These are phyloP conservation scores for Heritiera fomes DNA, from an alignment of 345 rosid species.

Conservation along the genomic window DNA sequence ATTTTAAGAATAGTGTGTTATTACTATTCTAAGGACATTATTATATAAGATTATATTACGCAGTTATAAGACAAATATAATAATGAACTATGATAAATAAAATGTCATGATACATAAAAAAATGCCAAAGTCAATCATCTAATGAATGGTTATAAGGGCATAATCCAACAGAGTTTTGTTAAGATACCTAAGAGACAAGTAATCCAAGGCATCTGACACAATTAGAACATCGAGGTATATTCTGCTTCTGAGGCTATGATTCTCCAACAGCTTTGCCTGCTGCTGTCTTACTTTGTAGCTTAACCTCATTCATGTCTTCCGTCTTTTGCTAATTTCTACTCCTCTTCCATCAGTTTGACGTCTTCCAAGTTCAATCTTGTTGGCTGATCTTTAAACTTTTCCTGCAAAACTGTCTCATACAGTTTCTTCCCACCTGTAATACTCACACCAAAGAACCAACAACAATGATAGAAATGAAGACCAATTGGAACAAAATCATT, in stretches of 20 bases:
- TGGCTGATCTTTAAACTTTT: constrained; percentile 30
- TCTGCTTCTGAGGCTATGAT: constrained; percentile 26
- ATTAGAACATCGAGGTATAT: constrained; percentile 42
- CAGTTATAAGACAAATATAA: no score
- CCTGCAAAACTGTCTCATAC: constrained; percentile 30
- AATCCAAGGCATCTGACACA: constrained; percentile 71
- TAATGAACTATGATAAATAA: no score
- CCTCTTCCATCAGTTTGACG: constrained; percentile 18
- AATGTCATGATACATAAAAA: no score
- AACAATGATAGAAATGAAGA: background rate
- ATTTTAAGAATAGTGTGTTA: no score
- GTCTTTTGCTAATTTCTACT: constrained; percentile 26
- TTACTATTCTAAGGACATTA: no score
- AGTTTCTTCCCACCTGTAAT: constrained; percentile 35
- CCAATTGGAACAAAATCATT: constrained; percentile 9
- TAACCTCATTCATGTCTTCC: constrained; percentile 23
- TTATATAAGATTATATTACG: no score
- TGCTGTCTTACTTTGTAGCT: constrained; percentile 22
- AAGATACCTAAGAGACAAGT: constrained; percentile 69
- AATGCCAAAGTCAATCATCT: no score
- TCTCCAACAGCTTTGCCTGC: constrained; percentile 7
- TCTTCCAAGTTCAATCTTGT: constrained; percentile 21
- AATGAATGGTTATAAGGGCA: no score
- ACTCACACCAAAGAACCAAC: background rate
- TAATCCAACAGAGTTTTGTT: constrained; percentile 66